Evolutionary conservation across 345 rosid species (phyloP).

Genomic region (Mercurialis annua): DNA sequence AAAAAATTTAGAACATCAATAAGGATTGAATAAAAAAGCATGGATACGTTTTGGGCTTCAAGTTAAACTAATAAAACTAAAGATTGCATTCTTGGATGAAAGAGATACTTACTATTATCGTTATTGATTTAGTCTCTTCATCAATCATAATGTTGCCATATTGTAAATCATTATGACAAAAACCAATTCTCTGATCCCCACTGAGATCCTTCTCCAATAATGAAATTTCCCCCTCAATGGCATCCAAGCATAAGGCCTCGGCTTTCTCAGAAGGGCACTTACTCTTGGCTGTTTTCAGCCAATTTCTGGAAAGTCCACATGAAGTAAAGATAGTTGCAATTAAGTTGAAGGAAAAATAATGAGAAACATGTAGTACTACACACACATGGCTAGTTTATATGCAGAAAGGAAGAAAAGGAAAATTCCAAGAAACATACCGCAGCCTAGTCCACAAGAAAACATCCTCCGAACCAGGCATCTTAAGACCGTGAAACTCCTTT

Average conservation of each 20-base stretch:
- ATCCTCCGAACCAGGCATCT: conserved; percentile 29
- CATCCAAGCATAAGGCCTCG: conserved; percentile 19
- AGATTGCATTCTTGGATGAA: neutral
- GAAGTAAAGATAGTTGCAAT: neutral
- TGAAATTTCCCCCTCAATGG: conserved; percentile 23
- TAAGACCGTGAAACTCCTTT: conserved; percentile 34
- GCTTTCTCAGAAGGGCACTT: conserved; percentile 25
- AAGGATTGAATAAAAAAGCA: neutral
- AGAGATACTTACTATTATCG: conserved; percentile 25
- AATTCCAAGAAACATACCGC: conserved; percentile 14
- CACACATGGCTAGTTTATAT: neutral
- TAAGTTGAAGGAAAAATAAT: neutral
- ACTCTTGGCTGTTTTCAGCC: conserved; percentile 27
- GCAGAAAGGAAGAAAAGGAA: neutral
- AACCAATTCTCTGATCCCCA: conserved; percentile 19
- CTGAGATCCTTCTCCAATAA: conserved; percentile 24
- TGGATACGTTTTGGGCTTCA: neutral
- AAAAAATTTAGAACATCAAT: neutral
- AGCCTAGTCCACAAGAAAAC: conserved; percentile 23
- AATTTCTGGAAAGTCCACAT: conserved; percentile 19
- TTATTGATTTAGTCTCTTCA: conserved; percentile 25
- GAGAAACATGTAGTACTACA: neutral
- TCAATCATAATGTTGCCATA: conserved; percentile 37
- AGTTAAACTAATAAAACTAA: neutral
- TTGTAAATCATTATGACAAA: conserved; percentile 34